A percentile compares a stretch with the other conserved stretches of the same genome.
Evolutionary conservation across 371 early-diverging fungal species (phyloP).

Genomic region (Lichtheimia ramosa): DNA sequence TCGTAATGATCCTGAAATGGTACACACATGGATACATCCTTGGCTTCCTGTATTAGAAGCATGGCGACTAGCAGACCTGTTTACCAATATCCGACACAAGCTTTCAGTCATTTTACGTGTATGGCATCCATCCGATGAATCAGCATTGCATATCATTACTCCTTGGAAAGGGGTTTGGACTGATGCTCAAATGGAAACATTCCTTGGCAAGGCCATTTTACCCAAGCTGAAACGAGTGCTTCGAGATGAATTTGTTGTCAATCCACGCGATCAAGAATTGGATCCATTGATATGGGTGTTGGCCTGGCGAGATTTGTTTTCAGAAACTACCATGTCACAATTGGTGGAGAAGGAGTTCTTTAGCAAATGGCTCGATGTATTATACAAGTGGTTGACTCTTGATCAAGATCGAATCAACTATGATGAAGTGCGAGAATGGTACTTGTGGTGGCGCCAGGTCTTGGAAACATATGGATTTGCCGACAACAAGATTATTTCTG

Average conservation of each 20-base stretch:
- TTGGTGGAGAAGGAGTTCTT: slow-evolving; percentile 81
- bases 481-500: slow-evolving; percentile 42
- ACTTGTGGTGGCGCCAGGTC: slow-evolving; percentile 69
- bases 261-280: slow-evolving; percentile 71
- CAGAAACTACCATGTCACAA: slow-evolving; percentile 52
- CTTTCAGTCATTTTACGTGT: slow-evolving; percentile 55
- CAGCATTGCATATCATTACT: slow-evolving; percentile 53
- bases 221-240: slow-evolving; percentile 70
- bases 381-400: slow-evolving; percentile 67
- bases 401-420: slow-evolving; percentile 48
- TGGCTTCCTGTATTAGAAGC: slow-evolving; percentile 77
- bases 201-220: slow-evolving; percentile 62
- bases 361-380: slow-evolving; percentile 66
- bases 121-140: slow-evolving; percentile 73
- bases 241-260: slow-evolving; percentile 66
- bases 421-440: slow-evolving; percentile 71
- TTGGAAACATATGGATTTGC: slow-evolving; percentile 52
- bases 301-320: slow-evolving; percentile 64
- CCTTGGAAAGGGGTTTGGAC: slow-evolving; percentile 78
- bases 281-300: slow-evolving; percentile 63
- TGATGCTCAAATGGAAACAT: slow-evolving; percentile 52
- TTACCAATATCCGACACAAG: slow-evolving; percentile 65
- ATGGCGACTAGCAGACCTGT: slow-evolving; percentile 56
- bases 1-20: slow-evolving; percentile 61
- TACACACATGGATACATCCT: slow-evolving; percentile 83